A percentile compares a stretch with the other conserved stretches of the same genome.
Conservation (phyloP, 2,329 filamentous ascomycete genomes). For the Moelleriella libera region DNA sequence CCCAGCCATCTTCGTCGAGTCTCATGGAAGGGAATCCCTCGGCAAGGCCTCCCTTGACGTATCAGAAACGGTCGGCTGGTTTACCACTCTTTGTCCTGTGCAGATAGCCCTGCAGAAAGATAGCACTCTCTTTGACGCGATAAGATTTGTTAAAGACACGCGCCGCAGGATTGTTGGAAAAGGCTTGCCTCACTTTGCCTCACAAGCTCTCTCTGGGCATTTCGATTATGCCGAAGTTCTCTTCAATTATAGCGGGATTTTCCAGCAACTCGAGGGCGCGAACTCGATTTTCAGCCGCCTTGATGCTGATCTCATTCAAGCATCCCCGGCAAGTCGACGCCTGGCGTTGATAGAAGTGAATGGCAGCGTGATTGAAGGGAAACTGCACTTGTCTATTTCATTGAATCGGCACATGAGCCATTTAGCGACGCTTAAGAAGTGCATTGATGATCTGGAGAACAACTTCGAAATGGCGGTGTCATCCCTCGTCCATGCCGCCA, state of each 20-base stretch:
- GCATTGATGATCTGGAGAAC: background rate
- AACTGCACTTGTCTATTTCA: background rate
- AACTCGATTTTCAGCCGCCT: conserved; percentile 8
- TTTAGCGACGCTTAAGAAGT: background rate
- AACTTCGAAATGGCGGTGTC: background rate
- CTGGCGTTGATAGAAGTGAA: background rate
- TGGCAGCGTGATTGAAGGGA: background rate
- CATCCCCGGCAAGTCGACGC: background rate
- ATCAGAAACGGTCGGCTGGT: conserved; percentile 29
- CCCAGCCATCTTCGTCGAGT: conserved; percentile 24
- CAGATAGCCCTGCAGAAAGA: conserved; percentile 5
- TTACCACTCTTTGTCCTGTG: conserved; percentile 26
- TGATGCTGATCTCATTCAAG: background rate
- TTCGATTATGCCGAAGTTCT: conserved; percentile 22
- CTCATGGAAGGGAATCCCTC: conserved; percentile 23
- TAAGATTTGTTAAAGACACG: conserved; percentile 18
- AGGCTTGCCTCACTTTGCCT: conserved; percentile 23
- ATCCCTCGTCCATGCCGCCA: background rate
- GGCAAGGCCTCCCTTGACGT: conserved; percentile 15
- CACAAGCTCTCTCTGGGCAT: conserved; percentile 14
- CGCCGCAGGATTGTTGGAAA: conserved; percentile 18
- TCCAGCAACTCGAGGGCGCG: conserved; percentile 27
- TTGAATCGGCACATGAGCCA: background rate
- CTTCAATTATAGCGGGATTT: conserved; percentile 30
- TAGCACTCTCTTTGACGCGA: conserved; percentile 2